A percentile compares a stretch with the other conserved stretches of the same genome.
These are phyloP conservation scores for Hypericum perforatum DNA, from an alignment of 345 rosid genomes.

Conservation along the genomic window DNA sequence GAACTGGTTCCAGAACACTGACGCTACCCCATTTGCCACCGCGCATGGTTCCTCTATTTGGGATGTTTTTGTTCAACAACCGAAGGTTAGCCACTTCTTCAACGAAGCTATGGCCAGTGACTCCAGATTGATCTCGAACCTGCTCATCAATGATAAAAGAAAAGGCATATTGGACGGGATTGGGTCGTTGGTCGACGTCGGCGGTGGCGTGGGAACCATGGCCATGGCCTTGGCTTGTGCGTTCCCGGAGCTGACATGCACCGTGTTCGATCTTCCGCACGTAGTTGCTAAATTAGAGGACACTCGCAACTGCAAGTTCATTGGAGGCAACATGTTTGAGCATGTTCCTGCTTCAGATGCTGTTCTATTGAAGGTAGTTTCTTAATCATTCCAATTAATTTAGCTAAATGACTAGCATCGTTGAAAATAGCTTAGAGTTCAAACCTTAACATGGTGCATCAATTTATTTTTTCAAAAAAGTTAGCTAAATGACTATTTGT, in stretches of 20 bases:
- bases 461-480: too few species aligned
- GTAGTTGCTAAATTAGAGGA: slow-evolving; percentile 21
- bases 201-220: slow-evolving; percentile 36
- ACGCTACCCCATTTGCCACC: slow-evolving; percentile 20
- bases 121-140: slow-evolving; percentile 19
- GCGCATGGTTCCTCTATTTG: slow-evolving; percentile 25
- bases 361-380: slow-evolving; percentile 29
- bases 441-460: too few species aligned
- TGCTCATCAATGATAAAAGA: slow-evolving; percentile 22
- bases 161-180: slow-evolving; percentile 29
- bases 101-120: slow-evolving; percentile 35
- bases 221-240: slow-evolving; percentile 26
- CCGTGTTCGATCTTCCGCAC: slow-evolving; percentile 36
- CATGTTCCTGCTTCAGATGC: slow-evolving; percentile 27
- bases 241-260: slow-evolving; percentile 28
- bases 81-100: slow-evolving; percentile 18
- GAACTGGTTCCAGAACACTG: slow-evolving; percentile 20
- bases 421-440: too few species aligned
- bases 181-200: slow-evolving; percentile 35
- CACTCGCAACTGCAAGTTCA: slow-evolving; percentile 24
- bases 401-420: too few species aligned
- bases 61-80: slow-evolving; percentile 18
- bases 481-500: too few species aligned
- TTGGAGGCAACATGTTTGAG: slow-evolving; percentile 38
- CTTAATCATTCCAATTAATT: not conserved